Evolutionary conservation across 2,329 filamentous ascomycete genomes (phyloP), one percentile per base, ranked within the genome.

Genomic region (Pseudogymnoascus sp.): DNA sequence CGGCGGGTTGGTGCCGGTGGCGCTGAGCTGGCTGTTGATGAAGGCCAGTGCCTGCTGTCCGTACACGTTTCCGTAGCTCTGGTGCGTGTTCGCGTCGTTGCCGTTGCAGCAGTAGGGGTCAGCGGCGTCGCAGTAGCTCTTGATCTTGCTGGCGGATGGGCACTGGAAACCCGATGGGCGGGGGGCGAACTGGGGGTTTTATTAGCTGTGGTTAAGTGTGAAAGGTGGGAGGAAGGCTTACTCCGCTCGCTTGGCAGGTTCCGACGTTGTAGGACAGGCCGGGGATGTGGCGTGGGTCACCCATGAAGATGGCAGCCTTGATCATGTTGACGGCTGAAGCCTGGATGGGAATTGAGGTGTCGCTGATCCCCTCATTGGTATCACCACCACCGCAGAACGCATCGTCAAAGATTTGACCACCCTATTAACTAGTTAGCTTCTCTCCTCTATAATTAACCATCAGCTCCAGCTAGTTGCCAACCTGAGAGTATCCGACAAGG

Each of bases 301-400:
- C 86, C 80, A 88, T 83, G 71, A 87, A 83, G 67, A 88, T 86
- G 12, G 81, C 84, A 0, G 83, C 86, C 73, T 86, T 86, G 68
- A 88, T 81, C 70, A 80, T 80, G 3, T 73, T 75, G 6, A 85
- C 73, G 2, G 83, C 82, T 5, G 75, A 75, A 3, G 78, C 76
- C 7, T 76, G 73, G 42, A 82, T 72, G 38, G 74, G 72, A 8
- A 75, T 72, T 0, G 78, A 77, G 5, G 80, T 79, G 60, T 77
- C 79, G 21, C 73, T 70, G 60, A 82, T 72, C 63, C 79, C 79
- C 43, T 75, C 69, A 61, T 79, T 80, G 3, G 74, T 71, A 63
- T 82, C 81, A 4, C 78, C 77, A 28, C 84, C 84, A 12, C 84
- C 84, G 68, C 84, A 87, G 42, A 86, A 74, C 5, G 83, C 84